Evolutionary conservation across 2,329 filamentous ascomycete genomes (phyloP), one percentile per base, ranked within the genome.

Genomic region (Berkeleyomyces rouxiae): DNA sequence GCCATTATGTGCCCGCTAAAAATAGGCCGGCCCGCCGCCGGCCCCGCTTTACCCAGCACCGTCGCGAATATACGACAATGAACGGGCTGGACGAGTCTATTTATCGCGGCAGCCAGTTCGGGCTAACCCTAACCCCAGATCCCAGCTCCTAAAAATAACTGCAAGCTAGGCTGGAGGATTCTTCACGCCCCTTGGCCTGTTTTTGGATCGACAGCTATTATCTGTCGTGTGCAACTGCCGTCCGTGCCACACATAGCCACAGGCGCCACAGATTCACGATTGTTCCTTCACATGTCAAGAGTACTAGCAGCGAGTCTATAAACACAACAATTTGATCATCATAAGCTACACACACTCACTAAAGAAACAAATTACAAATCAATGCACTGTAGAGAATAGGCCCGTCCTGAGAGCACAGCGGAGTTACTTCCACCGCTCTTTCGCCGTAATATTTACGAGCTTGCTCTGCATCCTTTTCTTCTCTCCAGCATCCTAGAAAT

Each of bases 401-500:
- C 33, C 23, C 23, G 23, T 23, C 23, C 23, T 23, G 23, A 23
- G 23, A 7, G 33, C 51, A 55, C 23, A 55, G 11, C 51, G 23
- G 23, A 23, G 23, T 55, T 55, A 37, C 51, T 55, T 39, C 33
- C 16, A 55, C 10, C 11, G 4, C 36, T n/a, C 7, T n/a, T 16
- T 13, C 33, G 4, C 5, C 51, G 7, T 13, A 13, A 11, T 36
- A 36, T 55, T 3, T n/a, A 7, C 13, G 43, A n/a, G 43, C 60
- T 13, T 10, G 16, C 40, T 36, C 11, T 42, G 9, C 49, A 10
- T 37, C 42, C 16, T 59, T 7, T 39, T 39, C n/a, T 46, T 10
- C 7, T 46, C 43, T 2, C 7, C 43, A 5, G 4, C 65, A 13
- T 60, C 66, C 69, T 72, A 79, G 67, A 76, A 79, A 66, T 78